These are phyloP conservation scores for Hemerocallis citrina DNA, from an alignment of 106 monocot genomes.

Conservation along the genomic window DNA sequence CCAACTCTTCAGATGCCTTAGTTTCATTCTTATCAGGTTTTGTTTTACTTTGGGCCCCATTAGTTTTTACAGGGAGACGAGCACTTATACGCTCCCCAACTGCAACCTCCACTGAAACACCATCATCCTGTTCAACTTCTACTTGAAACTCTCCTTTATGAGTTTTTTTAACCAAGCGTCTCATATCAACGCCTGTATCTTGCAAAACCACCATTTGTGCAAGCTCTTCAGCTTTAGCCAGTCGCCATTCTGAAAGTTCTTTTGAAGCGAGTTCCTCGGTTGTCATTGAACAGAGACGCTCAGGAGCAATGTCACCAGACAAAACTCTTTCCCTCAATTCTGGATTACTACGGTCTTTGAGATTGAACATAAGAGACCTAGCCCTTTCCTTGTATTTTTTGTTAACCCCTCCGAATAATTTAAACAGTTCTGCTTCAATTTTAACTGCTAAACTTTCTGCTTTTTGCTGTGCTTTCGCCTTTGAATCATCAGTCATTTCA, in stretches of 20 bases:
- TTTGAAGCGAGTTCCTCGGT: constrained; percentile 96
- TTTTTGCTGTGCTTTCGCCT: constrained; percentile 9
- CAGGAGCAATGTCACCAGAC: constrained; percentile 65
- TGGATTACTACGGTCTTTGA: constrained; percentile 86
- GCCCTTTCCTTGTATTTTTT: constrained; percentile 98
- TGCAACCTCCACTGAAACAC: constrained; percentile 43
- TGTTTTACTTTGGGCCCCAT: constrained; percentile 10
- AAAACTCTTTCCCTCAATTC: constrained; percentile 67
- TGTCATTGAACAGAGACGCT: constrained; percentile 81
- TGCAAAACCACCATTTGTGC: constrained; percentile 79
- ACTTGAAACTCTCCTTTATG: constrained; percentile 96
- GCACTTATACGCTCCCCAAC: constrained; percentile 29
- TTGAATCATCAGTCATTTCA: constrained; percentile 7
- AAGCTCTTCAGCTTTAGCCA: constrained; percentile 88
- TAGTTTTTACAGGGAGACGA: constrained; percentile 16
- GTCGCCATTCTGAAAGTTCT: constrained; percentile 84
- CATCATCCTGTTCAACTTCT: constrained; percentile 75
- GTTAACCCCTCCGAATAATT: constrained; percentile 82
- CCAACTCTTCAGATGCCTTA: constrained; percentile 7
- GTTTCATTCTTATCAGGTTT: constrained; percentile 13
- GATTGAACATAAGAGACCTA: constrained; percentile 88
- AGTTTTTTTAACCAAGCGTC: constrained; percentile 89
- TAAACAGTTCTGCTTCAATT: constrained; percentile 91
- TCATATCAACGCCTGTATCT: constrained; percentile 58
- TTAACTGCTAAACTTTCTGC: constrained; percentile 36